Evolutionary conservation across 345 rosid species (phyloP).

Genomic region (Populus deltoides): DNA sequence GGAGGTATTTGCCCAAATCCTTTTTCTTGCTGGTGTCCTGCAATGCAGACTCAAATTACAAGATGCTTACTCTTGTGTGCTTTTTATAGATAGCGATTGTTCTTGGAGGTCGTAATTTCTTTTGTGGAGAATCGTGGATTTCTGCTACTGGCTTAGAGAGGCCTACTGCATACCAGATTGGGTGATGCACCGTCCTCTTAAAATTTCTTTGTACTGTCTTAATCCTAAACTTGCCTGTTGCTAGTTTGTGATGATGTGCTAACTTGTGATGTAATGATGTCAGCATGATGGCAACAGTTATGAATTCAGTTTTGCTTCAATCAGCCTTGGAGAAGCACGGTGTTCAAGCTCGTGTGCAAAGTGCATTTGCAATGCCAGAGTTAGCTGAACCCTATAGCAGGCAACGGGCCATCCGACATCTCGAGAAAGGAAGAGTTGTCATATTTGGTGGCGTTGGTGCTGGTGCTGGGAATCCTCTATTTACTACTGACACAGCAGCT

Average conservation of each 20-base stretch:
- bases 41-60: not conserved
- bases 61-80: not conserved
- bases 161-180: conserved; percentile 74
- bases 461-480: conserved; percentile 80
- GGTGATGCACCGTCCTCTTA: conserved; percentile 38
- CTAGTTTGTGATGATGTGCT: conserved; percentile 10
- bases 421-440: conserved; percentile 92
- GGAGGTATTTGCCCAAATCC: conserved; percentile 45
- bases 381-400: conserved; percentile 81
- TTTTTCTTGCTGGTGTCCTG: not conserved
- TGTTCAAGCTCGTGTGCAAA: conserved; percentile 72
- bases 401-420: conserved; percentile 74
- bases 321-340: conserved; percentile 81
- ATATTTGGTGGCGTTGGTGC: conserved; percentile 92
- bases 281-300: conserved; percentile 94
- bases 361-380: conserved; percentile 64
- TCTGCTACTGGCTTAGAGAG: conserved; percentile 77
- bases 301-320: conserved; percentile 82
- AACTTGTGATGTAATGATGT: conserved; percentile 16
- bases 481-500: conserved; percentile 87
- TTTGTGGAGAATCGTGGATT: conserved; percentile 79
- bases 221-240: not conserved
- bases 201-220: not conserved
- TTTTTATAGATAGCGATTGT: conserved; percentile 70
- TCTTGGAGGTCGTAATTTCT: conserved; percentile 85